Evolutionary conservation across 1,284 basidiomycete species (phyloP).

Genomic region (Filobasidium uniguttulatum): DNA sequence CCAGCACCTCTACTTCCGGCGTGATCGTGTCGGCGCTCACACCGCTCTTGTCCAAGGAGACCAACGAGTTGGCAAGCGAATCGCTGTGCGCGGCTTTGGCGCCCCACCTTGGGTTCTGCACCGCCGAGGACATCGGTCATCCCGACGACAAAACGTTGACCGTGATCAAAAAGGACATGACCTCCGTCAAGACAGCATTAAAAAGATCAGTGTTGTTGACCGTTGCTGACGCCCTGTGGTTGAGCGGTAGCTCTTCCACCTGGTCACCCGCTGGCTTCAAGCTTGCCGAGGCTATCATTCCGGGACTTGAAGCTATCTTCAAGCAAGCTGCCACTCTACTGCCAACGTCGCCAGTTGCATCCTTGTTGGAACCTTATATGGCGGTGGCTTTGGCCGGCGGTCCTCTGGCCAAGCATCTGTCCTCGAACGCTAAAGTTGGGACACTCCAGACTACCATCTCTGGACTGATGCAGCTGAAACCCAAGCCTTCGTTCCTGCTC

Average conservation of each 20-base stretch:
- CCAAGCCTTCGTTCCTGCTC: conserved; percentile 69
- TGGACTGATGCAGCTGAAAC: conserved; percentile 26
- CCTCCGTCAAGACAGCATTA: conserved; percentile 44
- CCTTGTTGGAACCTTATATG: conserved; percentile 68
- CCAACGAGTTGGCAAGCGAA: conserved; percentile 48
- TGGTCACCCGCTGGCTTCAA: conserved; percentile 30
- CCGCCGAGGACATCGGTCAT: not conserved
- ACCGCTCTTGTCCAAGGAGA: conserved; percentile 61
- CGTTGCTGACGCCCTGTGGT: conserved; percentile 45
- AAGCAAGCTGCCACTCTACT: conserved; percentile 38
- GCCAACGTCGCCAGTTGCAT: conserved; percentile 37
- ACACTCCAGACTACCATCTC: not conserved
- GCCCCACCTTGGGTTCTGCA: conserved; percentile 46
- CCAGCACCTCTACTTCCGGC: conserved; percentile 44
- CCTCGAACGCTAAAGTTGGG: not conserved
- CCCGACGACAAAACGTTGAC: conserved; percentile 30
- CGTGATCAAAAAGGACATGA: conserved; percentile 55
- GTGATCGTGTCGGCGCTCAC: conserved; percentile 46
- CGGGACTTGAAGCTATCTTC: conserved; percentile 54
- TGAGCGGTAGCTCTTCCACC: conserved; percentile 30
- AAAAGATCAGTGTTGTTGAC: conserved; percentile 45
- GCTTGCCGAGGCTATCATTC: conserved; percentile 46
- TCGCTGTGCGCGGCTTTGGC: conserved; percentile 47
- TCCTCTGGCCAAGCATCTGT: conserved; percentile 35
- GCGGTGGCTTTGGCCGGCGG: conserved; percentile 56